phyloP scores from a whole-genome alignment of 495 filamentous ascomycete species.

The Rhizodiscina lignyota region DNA sequence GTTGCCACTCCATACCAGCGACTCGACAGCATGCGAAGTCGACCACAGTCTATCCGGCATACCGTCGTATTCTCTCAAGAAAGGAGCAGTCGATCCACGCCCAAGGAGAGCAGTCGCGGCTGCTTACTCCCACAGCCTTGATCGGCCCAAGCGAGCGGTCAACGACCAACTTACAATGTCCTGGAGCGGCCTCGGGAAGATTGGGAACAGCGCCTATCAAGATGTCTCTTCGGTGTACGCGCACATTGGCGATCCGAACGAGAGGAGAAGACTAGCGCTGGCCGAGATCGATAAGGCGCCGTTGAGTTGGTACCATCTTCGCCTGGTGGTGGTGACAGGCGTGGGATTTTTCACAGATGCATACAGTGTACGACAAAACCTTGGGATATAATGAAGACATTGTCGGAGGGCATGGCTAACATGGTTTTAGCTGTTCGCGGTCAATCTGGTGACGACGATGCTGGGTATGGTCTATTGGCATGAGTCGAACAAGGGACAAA shows the following conservation, averaged over 20 bases:
- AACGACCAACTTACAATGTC: too few species aligned
- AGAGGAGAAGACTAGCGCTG: conserved; percentile 56
- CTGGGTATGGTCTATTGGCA: conserved; percentile 59
- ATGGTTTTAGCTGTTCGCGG: too few species aligned
- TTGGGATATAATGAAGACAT: too few species aligned
- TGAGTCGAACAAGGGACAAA: conserved; percentile 24
- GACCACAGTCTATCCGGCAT: too few species aligned
- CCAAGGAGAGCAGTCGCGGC: too few species aligned
- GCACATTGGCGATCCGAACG: conserved; percentile 56
- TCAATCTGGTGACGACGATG: conserved; percentile 43
- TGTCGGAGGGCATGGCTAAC: too few species aligned
- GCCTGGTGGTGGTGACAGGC: conserved; percentile 62
- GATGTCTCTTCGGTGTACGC: neutral
- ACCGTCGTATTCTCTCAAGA: too few species aligned
- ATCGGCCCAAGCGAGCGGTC: too few species aligned
- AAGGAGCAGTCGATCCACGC: too few species aligned
- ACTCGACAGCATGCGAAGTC: too few species aligned
- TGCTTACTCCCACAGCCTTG: too few species aligned
- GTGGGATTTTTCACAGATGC: conserved; percentile 75
- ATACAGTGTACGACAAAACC: conserved; percentile 62
- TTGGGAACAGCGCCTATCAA: neutral
- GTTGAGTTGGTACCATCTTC: conserved; percentile 66
- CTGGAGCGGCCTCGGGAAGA: neutral
- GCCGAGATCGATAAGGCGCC: conserved; percentile 65
- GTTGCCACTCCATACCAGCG: too few species aligned